Base-by-base conservation (phyloP, 2,329 filamentous ascomycete species). In the Pseudogymnoascus sp. region DNA sequence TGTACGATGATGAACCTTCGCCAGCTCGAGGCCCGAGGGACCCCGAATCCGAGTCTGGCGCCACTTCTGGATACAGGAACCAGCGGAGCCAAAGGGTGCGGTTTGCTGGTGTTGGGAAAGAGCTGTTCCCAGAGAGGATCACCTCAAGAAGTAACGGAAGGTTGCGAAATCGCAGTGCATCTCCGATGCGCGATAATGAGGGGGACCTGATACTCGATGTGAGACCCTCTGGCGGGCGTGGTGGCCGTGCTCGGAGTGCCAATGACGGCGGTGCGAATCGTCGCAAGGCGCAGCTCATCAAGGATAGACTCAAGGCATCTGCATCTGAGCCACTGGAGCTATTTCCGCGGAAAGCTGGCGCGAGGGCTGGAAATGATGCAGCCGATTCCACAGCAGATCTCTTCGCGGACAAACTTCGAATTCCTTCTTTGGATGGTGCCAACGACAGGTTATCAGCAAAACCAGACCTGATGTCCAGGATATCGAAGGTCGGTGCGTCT, bases 1-100 rank as follows among this genome's bases (percentile, higher is more conserved):
- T 96, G 79, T 96, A 95, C 67, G 91, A 96, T 70, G 83, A 84
- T 65, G 76, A 76, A 40, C 67, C 71, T 33, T 71, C 72, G 5
- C 64, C 70, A 33, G 71, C 72, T 16, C 69, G 70, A 50, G 64
- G 68, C 67, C 75, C 77, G 19, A 74, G 63, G 46, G 66, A 65
- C 41, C 24, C 35, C 2, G 43, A 59, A 16, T 63, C 50, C 12
- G 31, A 41, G 38, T 72, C 71, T 33, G 61, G 60, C 16, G 19
- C 65, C 16, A 22, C 40, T 11, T 41, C 72, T 16, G 73, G 68
- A 40, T 68, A 68, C 62, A 72, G 67, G 67, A 73, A 71, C 40
- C 70, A 70, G 62, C 69, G 64, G 67, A 69, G 67, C 22, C 60
- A 60, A 59, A 61, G 22, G 19, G 31, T 41, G 14, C 64, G 66